These are phyloP conservation scores for Teratosphaeriaceae sp. DNA, from an alignment of 2,329 filamentous ascomycete species.

Conservation along the genomic window DNA sequence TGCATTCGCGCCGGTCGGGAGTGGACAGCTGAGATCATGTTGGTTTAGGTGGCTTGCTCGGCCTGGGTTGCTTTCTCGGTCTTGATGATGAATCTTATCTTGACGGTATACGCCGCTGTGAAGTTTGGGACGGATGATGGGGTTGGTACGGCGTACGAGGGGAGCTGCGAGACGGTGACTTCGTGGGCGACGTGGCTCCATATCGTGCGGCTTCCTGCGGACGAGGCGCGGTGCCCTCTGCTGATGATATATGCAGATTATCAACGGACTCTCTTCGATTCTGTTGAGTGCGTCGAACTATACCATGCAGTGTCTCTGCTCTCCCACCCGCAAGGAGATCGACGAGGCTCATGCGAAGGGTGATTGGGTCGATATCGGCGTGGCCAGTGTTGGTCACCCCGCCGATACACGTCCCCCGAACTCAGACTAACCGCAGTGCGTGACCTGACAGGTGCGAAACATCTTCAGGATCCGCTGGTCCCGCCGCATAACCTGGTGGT, in stretches of 20 bases:
- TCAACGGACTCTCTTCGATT: slow-evolving; percentile 43
- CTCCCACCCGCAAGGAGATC: slow-evolving; percentile 45
- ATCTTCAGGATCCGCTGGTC: slow-evolving; percentile 19
- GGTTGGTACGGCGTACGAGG: slow-evolving; percentile 15
- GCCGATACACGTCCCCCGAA: no score
- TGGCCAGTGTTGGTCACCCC: slow-evolving; percentile 22
- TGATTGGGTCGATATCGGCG: slow-evolving; percentile 41
- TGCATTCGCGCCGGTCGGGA: no score
- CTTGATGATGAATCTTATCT: slow-evolving; percentile 12
- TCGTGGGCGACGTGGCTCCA: slow-evolving; percentile 26
- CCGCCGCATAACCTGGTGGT: slow-evolving; percentile 19
- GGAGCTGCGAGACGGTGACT: slow-evolving; percentile 17
- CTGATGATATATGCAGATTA: no score
- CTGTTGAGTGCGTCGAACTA: slow-evolving; percentile 45
- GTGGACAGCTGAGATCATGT: no score
- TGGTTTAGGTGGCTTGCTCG: slow-evolving; percentile 5
- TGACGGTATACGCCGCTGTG: slow-evolving; percentile 7
- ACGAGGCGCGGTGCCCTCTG: no score
- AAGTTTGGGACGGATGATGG: slow-evolving; percentile 9
- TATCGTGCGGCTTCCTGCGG: no score
- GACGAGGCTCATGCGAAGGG: slow-evolving; percentile 40
- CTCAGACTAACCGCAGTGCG: no score
- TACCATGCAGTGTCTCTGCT: slow-evolving; percentile 46
- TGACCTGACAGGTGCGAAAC: slow-evolving; percentile 36
- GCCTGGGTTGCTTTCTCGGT: slow-evolving; percentile 10